Base-by-base conservation (phyloP, 352 stramenopile species). In the Globisporangium spinosum region DNA sequence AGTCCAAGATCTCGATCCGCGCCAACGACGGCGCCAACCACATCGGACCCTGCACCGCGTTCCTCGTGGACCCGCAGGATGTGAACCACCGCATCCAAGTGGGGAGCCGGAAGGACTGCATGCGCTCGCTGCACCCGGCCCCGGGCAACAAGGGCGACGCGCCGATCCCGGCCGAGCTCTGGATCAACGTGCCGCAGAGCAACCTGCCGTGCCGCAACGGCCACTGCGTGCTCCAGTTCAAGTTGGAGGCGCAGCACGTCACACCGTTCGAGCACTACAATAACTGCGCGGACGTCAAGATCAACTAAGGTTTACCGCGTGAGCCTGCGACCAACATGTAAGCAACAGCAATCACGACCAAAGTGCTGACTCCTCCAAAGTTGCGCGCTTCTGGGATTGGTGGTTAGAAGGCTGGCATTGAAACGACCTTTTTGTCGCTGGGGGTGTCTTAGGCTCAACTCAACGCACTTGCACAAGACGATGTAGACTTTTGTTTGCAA, bases 21-120 rank as follows among this genome's bases (percentile, higher is more conserved):
- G 75, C 75, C 34, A 79, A 79, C 56, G 71, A 79, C 34, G 73
- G 73, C 6, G 76, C 76, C 47, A 80, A 82, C 71, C 73, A 82
- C 69, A 67, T 82, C 38, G 76, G 76, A 22, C 73, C 73, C 13
- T 82, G 73, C 62, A 75, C 70, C 1, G 64, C 76, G 40, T 76
- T 73, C 61, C 69, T 82, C 56, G 71, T 82, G 51, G 70, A 79
- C 65, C 75, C 70, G 0, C 47, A 67, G 17, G 58, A 79, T 35
- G 63, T 58, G 12, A 75, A 13, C 38, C 71, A 78, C 65, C 72
- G 73, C 45, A 45, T 82, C 1, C 73, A 79, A 32, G 58, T 82
- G 4, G 75, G 75, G 0, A 54, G 74, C 49, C 68, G 74, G 9
- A 54, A 82, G 23, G 71, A 81, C 75, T 81, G 75, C 70, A 81